Evolutionary conservation across 139 green algal genomes (phyloP).

Genomic region (Trebouxia sp.): DNA sequence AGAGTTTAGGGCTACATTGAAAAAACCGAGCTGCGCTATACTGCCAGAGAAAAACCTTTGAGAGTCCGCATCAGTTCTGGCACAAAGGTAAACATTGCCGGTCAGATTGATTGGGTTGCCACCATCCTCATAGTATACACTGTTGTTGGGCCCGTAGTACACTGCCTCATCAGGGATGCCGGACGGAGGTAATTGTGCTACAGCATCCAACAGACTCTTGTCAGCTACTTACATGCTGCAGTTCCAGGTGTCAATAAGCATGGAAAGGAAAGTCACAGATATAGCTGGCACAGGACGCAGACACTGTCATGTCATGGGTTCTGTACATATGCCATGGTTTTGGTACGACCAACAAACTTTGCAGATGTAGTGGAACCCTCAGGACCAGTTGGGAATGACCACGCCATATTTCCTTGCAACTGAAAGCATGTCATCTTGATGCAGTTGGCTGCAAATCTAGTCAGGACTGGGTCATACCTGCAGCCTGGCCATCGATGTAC

Average conservation of each 20-base stretch:
- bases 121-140: slow-evolving; percentile 16
- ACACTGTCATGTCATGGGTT: background rate
- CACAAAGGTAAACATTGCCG: slow-evolving; percentile 53
- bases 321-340: background rate
- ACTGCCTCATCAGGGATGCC: background rate
- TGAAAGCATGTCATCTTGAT: background rate
- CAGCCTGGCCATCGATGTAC: slow-evolving; percentile 27
- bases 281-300: background rate
- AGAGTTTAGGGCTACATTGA: slow-evolving; percentile 24
- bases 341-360: background rate
- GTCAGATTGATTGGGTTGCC: slow-evolving; percentile 39
- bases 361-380: background rate
- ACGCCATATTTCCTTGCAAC: background rate
- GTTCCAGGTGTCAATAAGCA: background rate
- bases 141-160: background rate
- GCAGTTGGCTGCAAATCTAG: background rate
- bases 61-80: slow-evolving; percentile 35
- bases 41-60: slow-evolving; percentile 45
- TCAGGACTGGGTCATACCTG: background rate
- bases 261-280: background rate
- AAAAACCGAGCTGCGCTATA: slow-evolving; percentile 51
- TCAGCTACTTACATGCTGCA: background rate
- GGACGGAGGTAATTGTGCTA: background rate
- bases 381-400: background rate
- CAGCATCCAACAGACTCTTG: background rate